These are phyloP conservation scores for Cyclotella atomus DNA, from an alignment of 108 stramenopile species.

Conservation along the genomic window DNA sequence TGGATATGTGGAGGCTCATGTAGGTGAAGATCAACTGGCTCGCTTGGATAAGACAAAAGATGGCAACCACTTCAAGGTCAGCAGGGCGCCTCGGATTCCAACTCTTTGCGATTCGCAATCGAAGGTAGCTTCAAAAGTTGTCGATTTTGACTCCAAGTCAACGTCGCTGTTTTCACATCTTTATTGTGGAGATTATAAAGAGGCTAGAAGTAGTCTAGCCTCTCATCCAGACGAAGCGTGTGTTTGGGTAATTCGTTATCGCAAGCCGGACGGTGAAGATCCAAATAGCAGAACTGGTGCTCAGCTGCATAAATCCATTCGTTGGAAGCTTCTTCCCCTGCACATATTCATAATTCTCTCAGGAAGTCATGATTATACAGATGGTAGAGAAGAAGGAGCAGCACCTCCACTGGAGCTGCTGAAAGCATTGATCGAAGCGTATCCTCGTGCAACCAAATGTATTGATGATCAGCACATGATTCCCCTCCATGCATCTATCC, in stretches of 20 bases:
- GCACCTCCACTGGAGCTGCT: constrained; percentile 18
- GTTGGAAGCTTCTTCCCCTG: constrained; percentile 46
- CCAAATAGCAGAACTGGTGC: background rate
- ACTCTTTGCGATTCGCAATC: too few relatives aligned
- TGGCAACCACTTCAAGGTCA: background rate
- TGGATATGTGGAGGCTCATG: constrained; percentile 5
- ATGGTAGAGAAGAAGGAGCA: background rate
- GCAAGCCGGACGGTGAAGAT: background rate
- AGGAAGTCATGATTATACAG: constrained; percentile 10
- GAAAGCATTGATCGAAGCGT: constrained; percentile 13
- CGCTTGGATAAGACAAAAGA: background rate
- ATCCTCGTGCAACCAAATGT: constrained; percentile 38
- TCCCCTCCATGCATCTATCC: constrained; percentile 42
- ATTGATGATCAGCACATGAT: constrained; percentile 43
- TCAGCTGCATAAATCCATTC: background rate
- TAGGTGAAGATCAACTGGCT: constrained; percentile 7
- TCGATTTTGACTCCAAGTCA: constrained; percentile 24
- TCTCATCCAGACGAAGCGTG: constrained; percentile 45
- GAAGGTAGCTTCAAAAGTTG: constrained; percentile 3
- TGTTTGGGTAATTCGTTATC: constrained; percentile 32
- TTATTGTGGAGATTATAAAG: constrained; percentile 24
- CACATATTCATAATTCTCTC: constrained; percentile 31
- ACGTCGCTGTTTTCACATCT: constrained; percentile 27
- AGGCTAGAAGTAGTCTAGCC: constrained; percentile 12
- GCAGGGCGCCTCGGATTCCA: background rate